These are phyloP conservation scores for Aciculosporium take DNA, from an alignment of 2,329 filamentous ascomycete species.

Conservation along the genomic window DNA sequence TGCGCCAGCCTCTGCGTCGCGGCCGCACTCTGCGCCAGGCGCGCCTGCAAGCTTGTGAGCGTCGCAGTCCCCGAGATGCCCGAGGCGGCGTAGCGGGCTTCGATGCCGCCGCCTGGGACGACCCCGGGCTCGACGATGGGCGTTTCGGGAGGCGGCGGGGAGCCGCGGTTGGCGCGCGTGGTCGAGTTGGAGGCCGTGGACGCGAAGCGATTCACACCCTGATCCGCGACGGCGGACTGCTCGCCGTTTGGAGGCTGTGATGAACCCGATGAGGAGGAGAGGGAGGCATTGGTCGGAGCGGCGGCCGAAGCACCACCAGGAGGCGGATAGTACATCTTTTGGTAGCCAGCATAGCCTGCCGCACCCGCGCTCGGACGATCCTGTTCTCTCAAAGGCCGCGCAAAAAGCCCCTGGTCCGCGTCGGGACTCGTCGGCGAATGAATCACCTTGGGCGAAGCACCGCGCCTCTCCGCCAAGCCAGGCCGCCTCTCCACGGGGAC, in stretches of 20 bases:
- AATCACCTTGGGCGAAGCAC: constrained; percentile 66
- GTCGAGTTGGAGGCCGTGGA: constrained; percentile 91
- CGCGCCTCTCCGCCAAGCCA: constrained; percentile 66
- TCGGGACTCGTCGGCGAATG: constrained; percentile 71
- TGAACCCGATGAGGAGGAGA: constrained; percentile 7
- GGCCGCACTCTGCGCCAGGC: constrained; percentile 57
- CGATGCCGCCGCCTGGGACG: constrained; percentile 67
- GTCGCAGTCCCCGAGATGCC: constrained; percentile 80
- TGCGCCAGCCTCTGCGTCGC: constrained; percentile 70
- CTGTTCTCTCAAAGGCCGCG: constrained; percentile 40
- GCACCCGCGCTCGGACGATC: constrained; percentile 26
- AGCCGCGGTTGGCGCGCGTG: constrained; percentile 79
- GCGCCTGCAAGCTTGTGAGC: constrained; percentile 52
- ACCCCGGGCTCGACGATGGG: constrained; percentile 60
- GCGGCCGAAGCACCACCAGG: constrained; percentile 26
- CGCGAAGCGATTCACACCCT: constrained; percentile 44
- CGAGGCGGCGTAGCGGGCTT: constrained; percentile 79
- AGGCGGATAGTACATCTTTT: constrained; percentile 46
- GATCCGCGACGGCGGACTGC: constrained; percentile 24
- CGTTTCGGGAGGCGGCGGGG: constrained; percentile 88
- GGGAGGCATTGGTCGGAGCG: constrained; percentile 16
- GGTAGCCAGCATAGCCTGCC: constrained; percentile 33
- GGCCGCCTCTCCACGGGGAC: constrained; percentile 42
- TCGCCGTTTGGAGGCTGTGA: constrained; percentile 11
- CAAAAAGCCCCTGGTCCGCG: constrained; percentile 66